Evolutionary conservation across 768 basidiomycete genomes (phyloP).

Genomic region (Lactifluus echinatus): DNA sequence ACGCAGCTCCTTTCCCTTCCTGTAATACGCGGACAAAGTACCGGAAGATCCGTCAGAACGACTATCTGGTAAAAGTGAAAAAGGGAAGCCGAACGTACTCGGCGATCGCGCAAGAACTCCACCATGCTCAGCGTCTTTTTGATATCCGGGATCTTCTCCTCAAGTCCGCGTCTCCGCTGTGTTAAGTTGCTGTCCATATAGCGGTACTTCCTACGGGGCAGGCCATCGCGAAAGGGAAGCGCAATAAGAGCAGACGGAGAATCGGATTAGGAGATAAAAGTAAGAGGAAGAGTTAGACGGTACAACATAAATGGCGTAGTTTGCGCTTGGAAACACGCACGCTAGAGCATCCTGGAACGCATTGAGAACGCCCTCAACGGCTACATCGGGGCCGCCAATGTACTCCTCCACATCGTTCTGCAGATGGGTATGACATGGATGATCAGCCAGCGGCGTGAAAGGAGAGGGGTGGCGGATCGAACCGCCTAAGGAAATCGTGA

Average conservation of each 20-base stretch:
- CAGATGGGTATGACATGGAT: neutral
- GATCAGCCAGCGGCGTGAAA: neutral
- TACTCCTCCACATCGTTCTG: slow-evolving; percentile 86
- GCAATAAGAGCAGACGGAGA: neutral
- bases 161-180: slow-evolving; percentile 68
- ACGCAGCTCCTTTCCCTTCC: slow-evolving; percentile 50
- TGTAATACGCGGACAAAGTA: slow-evolving; percentile 25
- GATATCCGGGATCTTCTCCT: slow-evolving; percentile 96
- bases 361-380: slow-evolving; percentile 69
- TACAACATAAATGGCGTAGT: neutral
- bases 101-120: slow-evolving; percentile 61
- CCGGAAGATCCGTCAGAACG: neutral
- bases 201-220: slow-evolving; percentile 75
- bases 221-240: neutral
- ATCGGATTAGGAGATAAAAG: neutral
- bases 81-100: slow-evolving; percentile 38
- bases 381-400: slow-evolving; percentile 68
- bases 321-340: slow-evolving; percentile 41
- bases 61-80: neutral
- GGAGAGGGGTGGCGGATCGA: neutral
- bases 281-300: neutral
- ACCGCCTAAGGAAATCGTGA: neutral
- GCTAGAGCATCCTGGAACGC: slow-evolving; percentile 88
- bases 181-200: slow-evolving; percentile 90
- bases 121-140: slow-evolving; percentile 89